phyloP scores from a whole-genome alignment of 495 filamentous ascomycete genomes.

The Hyaloscypha variabilis region DNA sequence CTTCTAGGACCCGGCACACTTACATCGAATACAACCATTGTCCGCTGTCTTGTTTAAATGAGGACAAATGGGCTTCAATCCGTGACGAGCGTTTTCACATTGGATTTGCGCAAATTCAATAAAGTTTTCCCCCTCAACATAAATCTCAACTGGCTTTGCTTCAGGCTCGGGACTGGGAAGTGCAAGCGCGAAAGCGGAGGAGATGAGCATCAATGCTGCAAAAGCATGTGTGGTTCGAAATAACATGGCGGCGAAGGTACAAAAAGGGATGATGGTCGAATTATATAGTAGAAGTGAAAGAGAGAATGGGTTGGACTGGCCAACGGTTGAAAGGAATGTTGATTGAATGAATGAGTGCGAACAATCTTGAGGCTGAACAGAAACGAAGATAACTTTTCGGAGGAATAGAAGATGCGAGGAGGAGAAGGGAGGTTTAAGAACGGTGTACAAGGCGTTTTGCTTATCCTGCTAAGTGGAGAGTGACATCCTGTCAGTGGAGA shows the following conservation, averaged over 20 bases:
- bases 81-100: background rate
- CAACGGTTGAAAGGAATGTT: conserved; percentile 5
- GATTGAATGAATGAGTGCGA: conserved; percentile 6
- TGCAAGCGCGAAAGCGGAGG: conserved; percentile 1
- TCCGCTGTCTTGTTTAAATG: background rate
- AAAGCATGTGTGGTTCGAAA: background rate
- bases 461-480: conserved; percentile 4
- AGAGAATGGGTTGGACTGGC: conserved; percentile 9
- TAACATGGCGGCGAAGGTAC: conserved; percentile 1
- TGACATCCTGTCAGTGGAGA: conserved; percentile 4
- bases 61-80: conserved; percentile 5
- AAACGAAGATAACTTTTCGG: conserved; percentile 3
- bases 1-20: no score
- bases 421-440: conserved; percentile 1
- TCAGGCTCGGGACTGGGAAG: background rate
- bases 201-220: background rate
- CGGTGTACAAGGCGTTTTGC: background rate
- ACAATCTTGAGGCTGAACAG: background rate
- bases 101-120: conserved; percentile 5
- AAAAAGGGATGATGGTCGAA: background rate
- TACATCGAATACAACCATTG: conserved; percentile 8
- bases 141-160: background rate
- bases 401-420: conserved; percentile 6
- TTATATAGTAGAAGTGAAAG: background rate
- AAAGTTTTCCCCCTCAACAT: background rate